Conservation (phyloP, 306 rosid genomes). For the Glycine tomentella region DNA sequence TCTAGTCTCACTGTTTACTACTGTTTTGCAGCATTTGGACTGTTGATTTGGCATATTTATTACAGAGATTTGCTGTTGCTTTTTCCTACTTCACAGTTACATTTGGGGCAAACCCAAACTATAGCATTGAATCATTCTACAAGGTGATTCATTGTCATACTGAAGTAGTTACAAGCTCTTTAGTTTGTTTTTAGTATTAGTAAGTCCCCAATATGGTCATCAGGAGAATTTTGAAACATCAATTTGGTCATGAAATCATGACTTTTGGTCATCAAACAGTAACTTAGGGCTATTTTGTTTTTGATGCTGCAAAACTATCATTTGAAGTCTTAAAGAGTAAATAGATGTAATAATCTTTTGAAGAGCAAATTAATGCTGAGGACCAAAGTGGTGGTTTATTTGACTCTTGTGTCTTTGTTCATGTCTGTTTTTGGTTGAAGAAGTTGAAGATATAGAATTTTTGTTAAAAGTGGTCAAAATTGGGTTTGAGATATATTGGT, state of each 20-base stretch:
- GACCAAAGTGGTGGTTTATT: conserved; percentile 20
- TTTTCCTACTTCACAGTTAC: conserved; percentile 95
- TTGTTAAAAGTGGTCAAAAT: conserved; percentile 23
- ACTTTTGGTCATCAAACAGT: not conserved
- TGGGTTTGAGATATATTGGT: conserved; percentile 26
- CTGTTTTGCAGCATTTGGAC: conserved; percentile 92
- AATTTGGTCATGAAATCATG: not conserved
- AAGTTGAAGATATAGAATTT: conserved; percentile 27
- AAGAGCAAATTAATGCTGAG: conserved; percentile 29
- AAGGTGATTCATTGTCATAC: conserved; percentile 63
- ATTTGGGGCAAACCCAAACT: conserved; percentile 91
- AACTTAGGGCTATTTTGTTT: conserved; percentile 18
- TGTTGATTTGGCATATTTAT: conserved; percentile 88
- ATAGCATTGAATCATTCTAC: conserved; percentile 87
- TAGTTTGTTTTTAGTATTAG: not conserved
- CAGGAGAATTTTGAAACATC: not conserved
- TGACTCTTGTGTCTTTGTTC: not conserved
- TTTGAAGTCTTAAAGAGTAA: conserved; percentile 5
- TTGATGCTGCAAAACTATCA: not conserved
- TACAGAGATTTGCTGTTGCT: conserved; percentile 72
- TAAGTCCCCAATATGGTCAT: not conserved
- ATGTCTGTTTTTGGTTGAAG: conserved; percentile 16
- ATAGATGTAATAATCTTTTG: not conserved
- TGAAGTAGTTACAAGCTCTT: conserved; percentile 17
- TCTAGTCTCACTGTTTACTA: conserved; percentile 45